These are phyloP conservation scores for Blastomyces emzantsi DNA, from an alignment of 2,329 filamentous ascomycete genomes.

Conservation along the genomic window DNA sequence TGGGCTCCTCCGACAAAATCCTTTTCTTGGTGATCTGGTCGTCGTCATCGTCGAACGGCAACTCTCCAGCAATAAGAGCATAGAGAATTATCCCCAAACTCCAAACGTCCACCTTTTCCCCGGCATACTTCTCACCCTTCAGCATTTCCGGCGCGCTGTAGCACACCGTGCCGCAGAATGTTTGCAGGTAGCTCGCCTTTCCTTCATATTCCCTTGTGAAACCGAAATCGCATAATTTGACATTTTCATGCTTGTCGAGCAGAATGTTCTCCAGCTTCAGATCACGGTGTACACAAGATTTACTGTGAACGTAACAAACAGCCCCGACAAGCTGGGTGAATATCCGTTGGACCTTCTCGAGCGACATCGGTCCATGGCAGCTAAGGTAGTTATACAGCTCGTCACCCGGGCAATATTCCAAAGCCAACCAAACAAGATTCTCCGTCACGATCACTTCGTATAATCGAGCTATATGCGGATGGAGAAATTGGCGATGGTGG, in stretches of 20 bases:
- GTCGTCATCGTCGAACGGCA: constrained; percentile 95
- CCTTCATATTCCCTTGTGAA: constrained; percentile 98
- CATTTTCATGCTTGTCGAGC: constrained; percentile 92
- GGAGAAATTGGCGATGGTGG: constrained; percentile 94
- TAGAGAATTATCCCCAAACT: constrained; percentile 89
- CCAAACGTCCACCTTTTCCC: constrained; percentile 98
- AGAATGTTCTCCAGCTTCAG: constrained; percentile 95
- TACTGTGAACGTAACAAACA: constrained; percentile 88
- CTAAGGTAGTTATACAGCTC: constrained; percentile 96
- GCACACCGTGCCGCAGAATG: constrained; percentile 94
- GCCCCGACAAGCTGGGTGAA: constrained; percentile 94
- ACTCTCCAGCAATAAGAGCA: constrained; percentile 66
- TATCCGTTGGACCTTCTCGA: constrained; percentile 84
- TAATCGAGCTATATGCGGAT: constrained; percentile 90
- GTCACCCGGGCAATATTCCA: constrained; percentile 97
- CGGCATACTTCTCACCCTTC: constrained; percentile 94
- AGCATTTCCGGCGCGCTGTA: constrained; percentile 99
- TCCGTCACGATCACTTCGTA: constrained; percentile 99
- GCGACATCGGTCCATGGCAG: constrained; percentile 71
- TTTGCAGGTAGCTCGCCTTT: constrained; percentile 87
- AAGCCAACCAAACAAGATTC: constrained; percentile 83
- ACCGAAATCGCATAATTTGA: constrained; percentile 96
- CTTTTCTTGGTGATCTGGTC: constrained; percentile 75
- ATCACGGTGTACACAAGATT: constrained; percentile 93
- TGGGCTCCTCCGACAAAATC: constrained; percentile 78